Conservation (phyloP, 208 protist genomes). For the Lotmaria passim region DNA sequence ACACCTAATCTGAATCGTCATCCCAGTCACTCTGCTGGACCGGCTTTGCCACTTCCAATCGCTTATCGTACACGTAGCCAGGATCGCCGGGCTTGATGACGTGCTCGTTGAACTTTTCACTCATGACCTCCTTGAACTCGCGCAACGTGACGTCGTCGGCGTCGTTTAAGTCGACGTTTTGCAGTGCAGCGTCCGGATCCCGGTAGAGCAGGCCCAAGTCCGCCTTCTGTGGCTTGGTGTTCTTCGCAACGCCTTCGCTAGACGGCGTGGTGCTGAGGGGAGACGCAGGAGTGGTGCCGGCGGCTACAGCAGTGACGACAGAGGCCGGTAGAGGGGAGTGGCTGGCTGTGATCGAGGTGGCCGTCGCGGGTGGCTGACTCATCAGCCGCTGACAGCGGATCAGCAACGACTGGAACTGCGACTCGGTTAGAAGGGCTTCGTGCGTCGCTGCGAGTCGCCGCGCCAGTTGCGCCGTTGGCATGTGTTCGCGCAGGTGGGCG, state of each 20-base stretch:
- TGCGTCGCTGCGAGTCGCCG: conserved; percentile 61
- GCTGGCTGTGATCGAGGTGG: neutral
- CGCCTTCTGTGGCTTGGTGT: conserved; percentile 65
- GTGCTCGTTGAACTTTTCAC: conserved; percentile 75
- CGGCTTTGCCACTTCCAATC: conserved; percentile 64
- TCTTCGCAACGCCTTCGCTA: neutral
- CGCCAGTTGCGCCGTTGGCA: conserved; percentile 54
- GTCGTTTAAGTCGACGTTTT: conserved; percentile 90
- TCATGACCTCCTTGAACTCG: conserved; percentile 91
- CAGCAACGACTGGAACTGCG: conserved; percentile 60
- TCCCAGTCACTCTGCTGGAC: conserved; percentile 88
- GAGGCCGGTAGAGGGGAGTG: conserved; percentile 1
- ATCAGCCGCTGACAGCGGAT: conserved; percentile 68
- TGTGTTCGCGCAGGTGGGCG: conserved; percentile 29
- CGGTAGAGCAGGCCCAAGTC: conserved; percentile 90
- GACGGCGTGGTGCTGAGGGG: neutral
- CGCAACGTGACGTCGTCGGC: conserved; percentile 87
- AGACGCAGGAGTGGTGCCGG: neutral
- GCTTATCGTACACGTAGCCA: conserved; percentile 89
- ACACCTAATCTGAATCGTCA: conserved; percentile 49
- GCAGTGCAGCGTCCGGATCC: conserved; percentile 80
- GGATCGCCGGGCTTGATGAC: conserved; percentile 79
- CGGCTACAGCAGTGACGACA: neutral
- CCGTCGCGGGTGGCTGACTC: conserved; percentile 1
- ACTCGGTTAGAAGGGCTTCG: conserved; percentile 61